A percentile compares a stretch with the other conserved stretches of the same genome.
Conservation (phyloP, 208 protist species). For the Trypanosoma avium region DNA sequence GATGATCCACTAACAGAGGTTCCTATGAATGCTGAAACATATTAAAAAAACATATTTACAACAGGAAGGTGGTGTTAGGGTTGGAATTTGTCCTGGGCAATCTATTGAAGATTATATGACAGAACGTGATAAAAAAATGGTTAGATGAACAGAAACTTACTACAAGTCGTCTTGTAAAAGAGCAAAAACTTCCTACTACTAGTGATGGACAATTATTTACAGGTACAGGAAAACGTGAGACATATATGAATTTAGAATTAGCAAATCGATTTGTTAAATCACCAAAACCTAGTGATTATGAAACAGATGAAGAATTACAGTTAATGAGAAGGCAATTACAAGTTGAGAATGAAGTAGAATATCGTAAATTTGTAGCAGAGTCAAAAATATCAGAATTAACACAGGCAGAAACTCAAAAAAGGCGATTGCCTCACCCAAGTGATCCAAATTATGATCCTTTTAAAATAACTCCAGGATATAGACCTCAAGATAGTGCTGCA, state of each 20-base stretch:
- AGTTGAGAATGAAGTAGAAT: conserved; percentile 87
- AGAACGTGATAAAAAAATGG: conserved; percentile 78
- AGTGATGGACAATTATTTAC: conserved; percentile 75
- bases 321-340: conserved; percentile 83
- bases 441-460: conserved; percentile 90
- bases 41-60: conserved; percentile 59
- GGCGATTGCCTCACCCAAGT: conserved; percentile 74
- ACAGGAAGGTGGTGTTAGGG: conserved; percentile 75
- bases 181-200: conserved; percentile 52
- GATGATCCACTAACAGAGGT: conserved; percentile 80
- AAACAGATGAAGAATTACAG: conserved; percentile 79
- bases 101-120: conserved; percentile 87
- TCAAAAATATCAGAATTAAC: conserved; percentile 64
- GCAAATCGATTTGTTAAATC: conserved; percentile 61
- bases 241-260: conserved; percentile 70
- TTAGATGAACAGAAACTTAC: conserved; percentile 45
- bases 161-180: conserved; percentile 35
- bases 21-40: conserved; percentile 66
- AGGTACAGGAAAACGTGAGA: conserved; percentile 44
- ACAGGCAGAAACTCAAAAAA: conserved; percentile 65
- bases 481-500: conserved; percentile 78
- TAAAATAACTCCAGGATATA: conserved; percentile 80
- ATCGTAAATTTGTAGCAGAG: conserved; percentile 85
- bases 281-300: conserved; percentile 68
- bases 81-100: conserved; percentile 81